A percentile compares a stretch with the other conserved stretches of the same genome.
phyloP scores from a whole-genome alignment of 2,329 filamentous ascomycete species.

The Aulographum hederae region DNA sequence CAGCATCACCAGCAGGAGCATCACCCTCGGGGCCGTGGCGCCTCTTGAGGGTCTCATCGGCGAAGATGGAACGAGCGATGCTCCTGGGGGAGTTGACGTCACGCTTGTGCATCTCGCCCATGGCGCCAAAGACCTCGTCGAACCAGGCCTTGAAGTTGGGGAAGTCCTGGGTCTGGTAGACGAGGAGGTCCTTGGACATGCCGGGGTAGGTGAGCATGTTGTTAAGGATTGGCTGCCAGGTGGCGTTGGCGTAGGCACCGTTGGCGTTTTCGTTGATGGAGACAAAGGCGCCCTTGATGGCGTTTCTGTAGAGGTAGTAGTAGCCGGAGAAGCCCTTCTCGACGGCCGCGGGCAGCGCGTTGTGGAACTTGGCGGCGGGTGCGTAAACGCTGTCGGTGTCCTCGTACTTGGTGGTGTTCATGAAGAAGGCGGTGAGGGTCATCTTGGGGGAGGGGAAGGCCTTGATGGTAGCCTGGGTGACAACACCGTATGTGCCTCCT shows the following conservation, averaged over 20 bases:
- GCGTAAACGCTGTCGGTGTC: slow-evolving; percentile 1
- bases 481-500: slow-evolving; percentile 1
- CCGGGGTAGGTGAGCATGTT: slow-evolving; percentile 1
- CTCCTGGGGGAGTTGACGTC: neutral
- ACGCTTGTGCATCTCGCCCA: neutral
- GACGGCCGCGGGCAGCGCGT: slow-evolving; percentile 1
- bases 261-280: slow-evolving; percentile 1
- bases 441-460: slow-evolving; percentile 1
- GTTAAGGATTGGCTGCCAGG: neutral
- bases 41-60: too few relatives aligned
- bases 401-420: slow-evolving; percentile 4
- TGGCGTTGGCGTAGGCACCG: neutral
- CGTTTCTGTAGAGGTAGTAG: slow-evolving; percentile 2
- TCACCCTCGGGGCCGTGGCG: slow-evolving; percentile 3
- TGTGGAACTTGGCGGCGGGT: slow-evolving; percentile 2
- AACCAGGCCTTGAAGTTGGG: slow-evolving; percentile 1
- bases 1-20: neutral
- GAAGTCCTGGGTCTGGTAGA: neutral
- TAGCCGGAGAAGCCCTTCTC: slow-evolving; percentile 1
- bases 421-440: slow-evolving; percentile 1
- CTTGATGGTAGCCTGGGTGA: slow-evolving; percentile 1
- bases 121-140: neutral
- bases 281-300: slow-evolving; percentile 1
- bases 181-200: neutral
- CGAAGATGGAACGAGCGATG: neutral